Base-by-base conservation (phyloP, 192 early-diverging fungal genomes). In the Mortierella antarctica region DNA sequence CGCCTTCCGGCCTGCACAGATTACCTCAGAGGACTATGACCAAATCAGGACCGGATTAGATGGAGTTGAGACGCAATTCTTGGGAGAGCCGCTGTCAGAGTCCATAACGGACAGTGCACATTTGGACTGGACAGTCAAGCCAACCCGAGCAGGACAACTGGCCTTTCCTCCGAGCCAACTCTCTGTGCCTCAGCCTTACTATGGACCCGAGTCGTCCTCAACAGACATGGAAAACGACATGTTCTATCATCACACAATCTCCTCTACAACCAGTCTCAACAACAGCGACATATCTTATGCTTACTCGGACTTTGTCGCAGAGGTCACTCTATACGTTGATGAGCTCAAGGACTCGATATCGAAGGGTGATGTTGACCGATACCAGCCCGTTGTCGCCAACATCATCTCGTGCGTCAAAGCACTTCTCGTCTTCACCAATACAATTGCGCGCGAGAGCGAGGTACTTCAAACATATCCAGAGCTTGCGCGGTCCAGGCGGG, bases 11-110 rank as follows among this genome's bases (percentile, higher is more conserved):
- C 21, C n/a, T 46, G 17, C 18, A 60, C 61, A 80, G 77, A 80
- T 80, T 39, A 80, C 77, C 17, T 80, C 77, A n/a, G 77, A 80
- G 52, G 77, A 80, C 53, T 80, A 80, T 58, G 77, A 80, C 40
- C 77, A 80, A 49, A 80, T 80, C 39, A 71, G 77, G 65, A 71
- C 77, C 7, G 77, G 77, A 57, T 58, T 80, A 31, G 77, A 80
- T 55, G 70, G 70, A 9, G 77, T 80, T 7, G 77, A 80, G 61
- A 80, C 65, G 17, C 77, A 80, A 60, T 80, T 80, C 65, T 45
- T 80, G 55, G 77, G 77, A n/a, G 77, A 80, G 41, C 77, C 77
- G 0, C 58, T 68, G 42, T 50, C 51, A 47, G 73, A 66, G 45
- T 55, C 59, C 52, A 40, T 66, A 56, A 47, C 59, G 57, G 73